phyloP scores from a whole-genome alignment of 2,329 filamentous ascomycete species.

The Ceratocystis albifundus region DNA sequence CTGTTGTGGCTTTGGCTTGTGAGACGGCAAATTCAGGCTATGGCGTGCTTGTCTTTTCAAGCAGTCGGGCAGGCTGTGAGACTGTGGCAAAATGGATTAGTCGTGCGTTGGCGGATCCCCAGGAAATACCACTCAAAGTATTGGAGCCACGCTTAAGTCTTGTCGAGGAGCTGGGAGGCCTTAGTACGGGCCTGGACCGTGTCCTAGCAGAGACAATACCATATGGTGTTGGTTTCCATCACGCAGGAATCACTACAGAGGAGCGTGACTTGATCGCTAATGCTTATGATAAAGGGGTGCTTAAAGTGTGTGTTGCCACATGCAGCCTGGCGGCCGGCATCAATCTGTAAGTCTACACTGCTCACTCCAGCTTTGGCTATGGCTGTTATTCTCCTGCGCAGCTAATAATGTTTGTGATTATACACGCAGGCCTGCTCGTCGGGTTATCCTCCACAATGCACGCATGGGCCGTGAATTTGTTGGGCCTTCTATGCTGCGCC shows the following conservation, averaged over 20 bases:
- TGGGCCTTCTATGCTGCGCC: slow-evolving; percentile 67
- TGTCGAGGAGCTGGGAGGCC: slow-evolving; percentile 52
- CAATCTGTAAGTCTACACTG: slow-evolving; percentile 41
- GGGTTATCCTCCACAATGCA: slow-evolving; percentile 64
- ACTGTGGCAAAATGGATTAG: slow-evolving; percentile 56
- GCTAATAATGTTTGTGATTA: background rate
- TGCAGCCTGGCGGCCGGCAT: slow-evolving; percentile 76
- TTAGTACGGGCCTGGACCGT: slow-evolving; percentile 54
- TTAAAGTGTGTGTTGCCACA: slow-evolving; percentile 64
- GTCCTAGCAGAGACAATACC: slow-evolving; percentile 52
- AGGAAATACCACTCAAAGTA: slow-evolving; percentile 37
- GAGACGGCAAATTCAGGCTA: slow-evolving; percentile 59
- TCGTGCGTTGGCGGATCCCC: slow-evolving; percentile 47
- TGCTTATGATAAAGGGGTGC: slow-evolving; percentile 55
- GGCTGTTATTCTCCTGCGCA: background rate
- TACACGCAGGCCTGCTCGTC: slow-evolving; percentile 43
- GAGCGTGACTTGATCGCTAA: slow-evolving; percentile 60
- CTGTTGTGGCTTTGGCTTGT: slow-evolving; percentile 56
- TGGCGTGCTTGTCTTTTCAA: slow-evolving; percentile 62
- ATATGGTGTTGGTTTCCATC: slow-evolving; percentile 62
- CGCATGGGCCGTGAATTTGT: slow-evolving; percentile 66
- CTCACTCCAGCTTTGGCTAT: background rate
- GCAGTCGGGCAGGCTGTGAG: slow-evolving; percentile 57
- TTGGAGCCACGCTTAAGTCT: slow-evolving; percentile 51
- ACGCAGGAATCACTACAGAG: slow-evolving; percentile 62